A percentile compares a stretch with the other conserved stretches of the same genome.
These are phyloP conservation scores for Chytridiales sp. DNA, from an alignment of 371 early-diverging fungal species.

Conservation along the genomic window DNA sequence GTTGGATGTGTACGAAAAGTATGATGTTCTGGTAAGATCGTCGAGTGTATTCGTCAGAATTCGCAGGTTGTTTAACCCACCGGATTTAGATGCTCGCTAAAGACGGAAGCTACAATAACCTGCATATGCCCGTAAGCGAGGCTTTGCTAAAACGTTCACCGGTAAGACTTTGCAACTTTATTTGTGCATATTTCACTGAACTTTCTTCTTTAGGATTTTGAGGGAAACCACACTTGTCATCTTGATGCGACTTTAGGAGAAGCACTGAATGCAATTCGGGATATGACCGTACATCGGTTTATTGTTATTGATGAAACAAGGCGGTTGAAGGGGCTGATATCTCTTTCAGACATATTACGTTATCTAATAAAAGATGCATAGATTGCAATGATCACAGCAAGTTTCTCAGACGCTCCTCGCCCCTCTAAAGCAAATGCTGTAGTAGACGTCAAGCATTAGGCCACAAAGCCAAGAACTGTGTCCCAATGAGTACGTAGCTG, in stretches of 20 bases:
- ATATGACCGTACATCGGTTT: conserved; percentile 80
- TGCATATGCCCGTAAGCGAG: conserved; percentile 82
- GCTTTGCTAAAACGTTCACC: conserved; percentile 78
- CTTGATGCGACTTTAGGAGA: conserved; percentile 80
- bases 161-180: conserved; percentile 40
- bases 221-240: conserved; percentile 91
- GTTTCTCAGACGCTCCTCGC: too few relatives aligned
- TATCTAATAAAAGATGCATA: conserved; percentile 57
- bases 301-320: conserved; percentile 85
- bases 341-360: conserved; percentile 82
- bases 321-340: conserved; percentile 80
- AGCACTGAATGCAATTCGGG: conserved; percentile 81
- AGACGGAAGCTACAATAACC: conserved; percentile 67
- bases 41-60: conserved; percentile 12
- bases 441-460: too few relatives aligned
- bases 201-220: conserved; percentile 63
- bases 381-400: too few relatives aligned
- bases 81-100: conserved; percentile 56
- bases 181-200: conserved; percentile 2
- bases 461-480: too few relatives aligned
- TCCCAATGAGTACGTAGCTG: too few relatives aligned
- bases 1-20: conserved; percentile 90
- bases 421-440: too few relatives aligned
- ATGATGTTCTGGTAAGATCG: conserved; percentile 80
- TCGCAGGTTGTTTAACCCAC: conserved; percentile 46